phyloP scores from a whole-genome alignment of 257 asterid genomes.

The Echites panduratus region DNA sequence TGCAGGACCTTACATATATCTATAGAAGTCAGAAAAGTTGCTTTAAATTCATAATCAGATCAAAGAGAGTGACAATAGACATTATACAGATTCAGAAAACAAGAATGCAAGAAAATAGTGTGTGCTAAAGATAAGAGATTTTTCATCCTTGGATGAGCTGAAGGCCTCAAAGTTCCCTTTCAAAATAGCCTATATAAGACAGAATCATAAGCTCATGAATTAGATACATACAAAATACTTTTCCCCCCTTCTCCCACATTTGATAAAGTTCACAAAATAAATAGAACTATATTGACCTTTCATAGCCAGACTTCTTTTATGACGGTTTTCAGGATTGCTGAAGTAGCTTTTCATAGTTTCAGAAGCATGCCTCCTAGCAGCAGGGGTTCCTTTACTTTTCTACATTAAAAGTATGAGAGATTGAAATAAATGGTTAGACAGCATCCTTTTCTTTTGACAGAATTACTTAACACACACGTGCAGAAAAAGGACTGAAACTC shows the following conservation, averaged over 20 bases:
- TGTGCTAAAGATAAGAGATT: neutral
- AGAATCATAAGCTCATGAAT: neutral
- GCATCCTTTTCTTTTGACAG: neutral
- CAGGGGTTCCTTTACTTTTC: slow-evolving; percentile 76
- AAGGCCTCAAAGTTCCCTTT: neutral
- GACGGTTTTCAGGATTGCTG: slow-evolving; percentile 78
- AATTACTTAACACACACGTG: neutral
- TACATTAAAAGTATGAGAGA: slow-evolving; percentile 16
- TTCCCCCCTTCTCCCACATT: neutral
- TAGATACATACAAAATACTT: neutral
- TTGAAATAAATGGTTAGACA: neutral
- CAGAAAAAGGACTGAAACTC: neutral
- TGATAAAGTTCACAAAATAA: neutral
- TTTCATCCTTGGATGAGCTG: neutral
- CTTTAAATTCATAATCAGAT: neutral
- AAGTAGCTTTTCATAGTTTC: slow-evolving; percentile 80
- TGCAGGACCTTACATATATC: neutral
- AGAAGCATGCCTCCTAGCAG: slow-evolving; percentile 82
- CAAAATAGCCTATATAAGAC: neutral
- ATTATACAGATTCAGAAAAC: neutral
- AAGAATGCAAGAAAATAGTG: neutral
- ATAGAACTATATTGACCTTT: slow-evolving; percentile 41
- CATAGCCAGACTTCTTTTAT: slow-evolving; percentile 83
- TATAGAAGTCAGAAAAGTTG: neutral
- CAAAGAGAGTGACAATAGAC: neutral